phyloP scores from a whole-genome alignment of 495 filamentous ascomycete species.

The Immersiella caudata region DNA sequence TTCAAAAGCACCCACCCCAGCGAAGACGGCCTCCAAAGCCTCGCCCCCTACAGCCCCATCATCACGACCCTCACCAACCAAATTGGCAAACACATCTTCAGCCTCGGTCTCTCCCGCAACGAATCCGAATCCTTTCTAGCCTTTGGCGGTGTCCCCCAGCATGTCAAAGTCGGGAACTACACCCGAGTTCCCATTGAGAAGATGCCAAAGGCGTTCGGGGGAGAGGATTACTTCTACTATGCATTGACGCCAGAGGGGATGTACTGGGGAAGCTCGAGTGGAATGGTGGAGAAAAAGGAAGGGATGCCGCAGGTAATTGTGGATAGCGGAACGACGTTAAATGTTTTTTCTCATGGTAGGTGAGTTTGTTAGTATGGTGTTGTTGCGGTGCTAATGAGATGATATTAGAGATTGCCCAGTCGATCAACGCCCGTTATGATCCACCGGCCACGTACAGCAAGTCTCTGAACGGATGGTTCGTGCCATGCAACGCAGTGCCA shows the following conservation, averaged over 20 bases:
- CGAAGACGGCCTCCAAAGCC: constrained; percentile 30
- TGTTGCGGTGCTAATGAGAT: background rate
- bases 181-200: constrained; percentile 31
- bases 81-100: constrained; percentile 31
- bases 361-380: background rate
- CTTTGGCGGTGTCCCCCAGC: constrained; percentile 37
- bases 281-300: constrained; percentile 2
- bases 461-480: constrained; percentile 39
- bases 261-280: constrained; percentile 28
- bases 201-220: constrained; percentile 25
- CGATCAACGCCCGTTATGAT: constrained; percentile 47
- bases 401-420: constrained; percentile 36
- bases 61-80: constrained; percentile 34
- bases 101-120: constrained; percentile 37
- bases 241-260: constrained; percentile 30
- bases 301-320: constrained; percentile 37
- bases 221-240: constrained; percentile 36
- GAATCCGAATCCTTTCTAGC: constrained; percentile 36
- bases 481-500: constrained; percentile 53
- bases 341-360: constrained; percentile 35
- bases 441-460: constrained; percentile 42
- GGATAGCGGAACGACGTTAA: constrained; percentile 44
- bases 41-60: constrained; percentile 32
- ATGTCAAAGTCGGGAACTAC: constrained; percentile 35
- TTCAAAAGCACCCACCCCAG: constrained; percentile 29